Evolutionary conservation across 768 basidiomycete genomes (phyloP).

Genomic region (Lentinus brumalis): DNA sequence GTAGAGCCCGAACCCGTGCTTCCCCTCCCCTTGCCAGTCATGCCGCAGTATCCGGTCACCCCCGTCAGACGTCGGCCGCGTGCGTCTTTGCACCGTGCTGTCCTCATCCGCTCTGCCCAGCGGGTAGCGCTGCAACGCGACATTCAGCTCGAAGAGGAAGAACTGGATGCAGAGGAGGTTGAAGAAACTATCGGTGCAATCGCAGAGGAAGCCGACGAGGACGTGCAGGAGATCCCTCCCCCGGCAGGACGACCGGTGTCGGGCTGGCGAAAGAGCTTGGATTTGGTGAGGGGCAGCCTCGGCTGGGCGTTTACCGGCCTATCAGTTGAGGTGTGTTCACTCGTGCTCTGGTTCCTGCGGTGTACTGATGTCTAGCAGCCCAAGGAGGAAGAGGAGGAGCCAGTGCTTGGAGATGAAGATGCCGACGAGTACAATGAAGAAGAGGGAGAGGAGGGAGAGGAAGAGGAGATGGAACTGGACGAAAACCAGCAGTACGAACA

Average conservation of each 20-base stretch:
- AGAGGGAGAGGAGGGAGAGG: slow-evolving; percentile 7
- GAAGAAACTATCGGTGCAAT: slow-evolving; percentile 36
- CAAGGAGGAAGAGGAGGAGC: slow-evolving; percentile 19
- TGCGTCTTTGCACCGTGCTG: slow-evolving; percentile 64
- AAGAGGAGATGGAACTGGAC: slow-evolving; percentile 10
- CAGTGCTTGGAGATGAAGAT: slow-evolving; percentile 10
- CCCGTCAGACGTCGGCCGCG: slow-evolving; percentile 34
- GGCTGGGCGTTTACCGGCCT: slow-evolving; percentile 33
- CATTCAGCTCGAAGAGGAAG: slow-evolving; percentile 52
- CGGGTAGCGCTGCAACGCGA: slow-evolving; percentile 55
- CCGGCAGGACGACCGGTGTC: slow-evolving; percentile 21
- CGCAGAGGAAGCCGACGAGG: slow-evolving; percentile 34
- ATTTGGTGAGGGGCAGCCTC: slow-evolving; percentile 33
- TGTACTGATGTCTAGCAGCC: background rate
- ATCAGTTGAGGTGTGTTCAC: slow-evolving; percentile 23
- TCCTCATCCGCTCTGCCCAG: slow-evolving; percentile 71
- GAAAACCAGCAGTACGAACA: slow-evolving; percentile 10
- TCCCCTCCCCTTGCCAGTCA: slow-evolving; percentile 17
- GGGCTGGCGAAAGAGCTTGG: slow-evolving; percentile 38
- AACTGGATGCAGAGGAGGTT: slow-evolving; percentile 54
- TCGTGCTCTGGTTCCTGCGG: background rate
- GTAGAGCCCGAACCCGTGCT: slow-evolving; percentile 35
- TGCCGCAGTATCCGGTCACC: slow-evolving; percentile 18
- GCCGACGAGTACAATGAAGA: slow-evolving; percentile 23
- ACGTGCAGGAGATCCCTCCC: slow-evolving; percentile 29